Evolutionary conservation across 306 rosid genomes (phyloP), one percentile per base, ranked within the genome.

Genomic region (Cucumis cinereus): DNA sequence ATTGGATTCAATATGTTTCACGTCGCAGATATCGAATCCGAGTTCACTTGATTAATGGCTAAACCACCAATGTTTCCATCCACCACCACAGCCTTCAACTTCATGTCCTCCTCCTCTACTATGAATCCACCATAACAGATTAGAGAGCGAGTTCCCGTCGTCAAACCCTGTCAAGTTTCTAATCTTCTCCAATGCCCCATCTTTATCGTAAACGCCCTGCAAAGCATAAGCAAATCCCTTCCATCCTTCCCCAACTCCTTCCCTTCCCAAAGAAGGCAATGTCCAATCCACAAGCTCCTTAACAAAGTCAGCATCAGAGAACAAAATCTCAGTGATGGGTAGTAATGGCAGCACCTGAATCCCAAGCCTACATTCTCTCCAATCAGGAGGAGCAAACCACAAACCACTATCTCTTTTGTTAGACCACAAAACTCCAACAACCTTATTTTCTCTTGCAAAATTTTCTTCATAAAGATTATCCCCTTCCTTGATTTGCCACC

Each of bases 221-320:
- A 92, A 64, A 3, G 93, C 85, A 58, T 88, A 87, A 0, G 77
- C 75, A 84, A 93, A 91, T 10, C 98, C 98, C 72, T 88, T 91
- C 98, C 98, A 93, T 2, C 93, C 94, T 85, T 91, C 98, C 35
- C 87, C 94, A 43, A 85, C 94, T 63, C 90, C 97, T 10, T 88
- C 88, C 55, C 91, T 85, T 23, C 69, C 49, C 89, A 93, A 85
- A 82, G 87, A 83, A 53, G 94, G 90, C 58, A 81, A 62, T 0
- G 96, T 87, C 98, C 97, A 93, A 3, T 86, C 75, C 84, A 91
- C 97, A 54, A 91, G 94, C 49, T 88, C 86, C 87, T 70, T 91
- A 23, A 82, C 94, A 77, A 54, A 93, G 23, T 7, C 85, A 60
- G 50, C 79, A 84, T 93, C 79, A 0, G 92, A 83, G 76, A 93